Conservation (phyloP, 1,284 basidiomycete genomes). For the Melampsora americana region DNA sequence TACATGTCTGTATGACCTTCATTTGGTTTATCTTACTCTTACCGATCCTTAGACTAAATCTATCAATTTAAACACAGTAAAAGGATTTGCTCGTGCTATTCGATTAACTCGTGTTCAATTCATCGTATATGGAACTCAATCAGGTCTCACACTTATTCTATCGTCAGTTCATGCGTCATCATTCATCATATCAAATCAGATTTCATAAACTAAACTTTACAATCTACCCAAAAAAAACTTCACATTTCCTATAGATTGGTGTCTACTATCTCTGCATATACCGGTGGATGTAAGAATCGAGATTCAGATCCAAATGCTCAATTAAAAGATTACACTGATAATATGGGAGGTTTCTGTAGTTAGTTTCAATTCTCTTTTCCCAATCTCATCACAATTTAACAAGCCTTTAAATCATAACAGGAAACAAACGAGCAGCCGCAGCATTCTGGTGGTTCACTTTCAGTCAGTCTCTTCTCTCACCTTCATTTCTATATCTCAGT, state of each 20-base stretch:
- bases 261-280: conserved; percentile 47
- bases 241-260: conserved; percentile 40
- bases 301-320: conserved; percentile 46
- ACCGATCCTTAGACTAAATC: conserved; percentile 36
- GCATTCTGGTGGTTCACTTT: conserved; percentile 49
- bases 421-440: conserved; percentile 49
- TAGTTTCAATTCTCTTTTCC: neutral
- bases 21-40: conserved; percentile 5
- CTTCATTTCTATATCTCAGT: neutral
- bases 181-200: neutral
- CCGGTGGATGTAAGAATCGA: conserved; percentile 48
- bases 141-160: conserved; percentile 43
- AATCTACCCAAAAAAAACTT: neutral
- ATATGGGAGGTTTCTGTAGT: conserved; percentile 47
- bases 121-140: conserved; percentile 47
- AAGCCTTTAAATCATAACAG: neutral
- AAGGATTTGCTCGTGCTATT: conserved; percentile 46
- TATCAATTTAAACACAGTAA: conserved; percentile 44
- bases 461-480: conserved; percentile 28
- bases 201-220: neutral
- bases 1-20: conserved; percentile 41
- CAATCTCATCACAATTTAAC: neutral
- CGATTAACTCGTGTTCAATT: conserved; percentile 46
- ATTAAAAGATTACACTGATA: conserved; percentile 46
- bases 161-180: conserved; percentile 35